Conservation (phyloP, 805 yeast genomes). For the Candida arabinofermentans region DNA sequence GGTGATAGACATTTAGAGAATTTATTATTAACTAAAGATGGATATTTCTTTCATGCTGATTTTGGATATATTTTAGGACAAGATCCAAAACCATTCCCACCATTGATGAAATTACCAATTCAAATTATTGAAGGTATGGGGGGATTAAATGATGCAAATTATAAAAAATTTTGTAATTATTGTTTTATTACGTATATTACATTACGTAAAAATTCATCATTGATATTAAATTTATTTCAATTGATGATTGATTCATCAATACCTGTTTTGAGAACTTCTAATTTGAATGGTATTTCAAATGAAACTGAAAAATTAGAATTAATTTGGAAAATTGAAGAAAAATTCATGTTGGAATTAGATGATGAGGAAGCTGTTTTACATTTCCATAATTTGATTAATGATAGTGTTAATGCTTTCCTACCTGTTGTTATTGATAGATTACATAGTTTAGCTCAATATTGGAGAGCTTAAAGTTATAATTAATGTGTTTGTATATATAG, state of each 20-base stretch:
- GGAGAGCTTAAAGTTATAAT: conserved; percentile 64
- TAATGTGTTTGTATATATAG: not conserved
- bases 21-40: conserved; percentile 68
- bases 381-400: conserved; percentile 90
- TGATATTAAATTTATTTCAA: conserved; percentile 86
- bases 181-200: conserved; percentile 94
- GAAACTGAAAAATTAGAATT: conserved; percentile 78
- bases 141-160: conserved; percentile 81
- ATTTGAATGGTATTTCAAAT: conserved; percentile 22
- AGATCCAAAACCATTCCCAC: conserved; percentile 98
- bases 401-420: conserved; percentile 86
- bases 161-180: conserved; percentile 81
- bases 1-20: conserved; percentile 98
- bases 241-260: conserved; percentile 91
- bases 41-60: conserved; percentile 95
- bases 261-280: conserved; percentile 66
- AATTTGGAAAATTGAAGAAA: conserved; percentile 86
- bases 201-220: conserved; percentile 80
- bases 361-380: conserved; percentile 96
- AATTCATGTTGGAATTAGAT: conserved; percentile 86
- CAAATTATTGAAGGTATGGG: conserved; percentile 99
- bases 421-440: conserved; percentile 94
- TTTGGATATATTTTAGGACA: conserved; percentile 95
- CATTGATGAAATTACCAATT: conserved; percentile 94
- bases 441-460: conserved; percentile 94